Evolutionary conservation across 176 grass and related monocot genomes (phyloP), one percentile per base, ranked within the genome.

Genomic region (Raddia guianensis): DNA sequence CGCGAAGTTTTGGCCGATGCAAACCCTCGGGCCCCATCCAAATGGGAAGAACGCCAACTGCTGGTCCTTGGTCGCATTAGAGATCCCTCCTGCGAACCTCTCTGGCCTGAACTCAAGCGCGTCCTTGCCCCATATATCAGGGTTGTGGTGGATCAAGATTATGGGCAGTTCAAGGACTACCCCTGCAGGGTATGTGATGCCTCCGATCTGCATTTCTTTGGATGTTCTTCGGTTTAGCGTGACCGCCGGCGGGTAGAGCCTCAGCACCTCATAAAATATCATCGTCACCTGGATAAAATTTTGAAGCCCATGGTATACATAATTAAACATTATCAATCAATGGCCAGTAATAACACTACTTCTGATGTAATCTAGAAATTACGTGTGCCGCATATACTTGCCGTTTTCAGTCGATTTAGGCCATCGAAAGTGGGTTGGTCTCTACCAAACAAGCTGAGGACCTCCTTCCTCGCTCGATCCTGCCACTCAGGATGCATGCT

Each of bases 191-290:
- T 86, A 94, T 1, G 60, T 44, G 75, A 84, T n/a, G 10, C 72
- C 82, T 46, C 92, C 92, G 7, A 98, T 70, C 68, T 94, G 72
- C 3, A 85, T 78, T 0, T 83, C 68, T 46, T 87, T 89, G 49
- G 77, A 69, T 7, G 92, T 87, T 70, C 12, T 82, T 32, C 90
- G 51, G 32, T 33, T 77, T 8, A 91, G 34, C 0, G 68, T 21
- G 16, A 80, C 34, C 0, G 34, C 72, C 0, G 95, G 90, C 5
- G 95, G 95, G 58, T 94, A 98, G 37, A 98, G 0, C 76, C 95
- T 81, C 0, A 98, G 83, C 5, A 98, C 90, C 71, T 98, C 92
- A 7, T 94, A 73, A 0, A 98, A 49, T 81, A 98, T 91, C 92
- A 92, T 94, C 0, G 90, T 90, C 73, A 94, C 83, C 87, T 92